Conservation (phyloP, 2,329 filamentous ascomycete genomes). For the Claviceps digitariae region DNA sequence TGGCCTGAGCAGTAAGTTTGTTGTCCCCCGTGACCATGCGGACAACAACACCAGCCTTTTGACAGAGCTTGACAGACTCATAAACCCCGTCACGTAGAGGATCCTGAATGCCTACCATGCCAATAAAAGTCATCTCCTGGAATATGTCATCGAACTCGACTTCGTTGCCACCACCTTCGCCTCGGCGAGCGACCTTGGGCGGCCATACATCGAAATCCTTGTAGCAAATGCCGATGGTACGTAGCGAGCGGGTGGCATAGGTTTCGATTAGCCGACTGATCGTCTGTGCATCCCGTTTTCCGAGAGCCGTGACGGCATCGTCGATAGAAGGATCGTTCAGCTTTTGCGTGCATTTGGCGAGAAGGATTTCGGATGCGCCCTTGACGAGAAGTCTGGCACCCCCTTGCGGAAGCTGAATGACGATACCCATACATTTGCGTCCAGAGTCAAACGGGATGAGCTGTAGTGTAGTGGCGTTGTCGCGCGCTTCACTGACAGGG, state of each 20-base stretch:
- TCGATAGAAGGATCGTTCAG: slow-evolving; percentile 35
- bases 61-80: slow-evolving; percentile 59
- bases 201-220: slow-evolving; percentile 80
- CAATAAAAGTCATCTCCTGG: slow-evolving; percentile 52
- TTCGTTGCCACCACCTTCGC: slow-evolving; percentile 43
- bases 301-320: slow-evolving; percentile 29
- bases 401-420: slow-evolving; percentile 37
- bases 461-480: slow-evolving; percentile 45
- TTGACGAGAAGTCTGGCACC: slow-evolving; percentile 46
- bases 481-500: slow-evolving; percentile 48
- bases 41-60: slow-evolving; percentile 63
- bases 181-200: slow-evolving; percentile 44
- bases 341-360: slow-evolving; percentile 39
- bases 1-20: slow-evolving; percentile 63
- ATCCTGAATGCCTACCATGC: slow-evolving; percentile 69
- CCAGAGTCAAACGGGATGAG: slow-evolving; percentile 64
- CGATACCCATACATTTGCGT: slow-evolving; percentile 58
- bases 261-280: slow-evolving; percentile 57
- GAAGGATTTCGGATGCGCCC: slow-evolving; percentile 51
- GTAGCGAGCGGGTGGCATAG: slow-evolving; percentile 67
- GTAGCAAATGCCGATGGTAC: slow-evolving; percentile 75
- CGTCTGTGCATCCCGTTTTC: slow-evolving; percentile 37
- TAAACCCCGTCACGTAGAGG: slow-evolving; percentile 63
- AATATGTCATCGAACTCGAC: slow-evolving; percentile 56
- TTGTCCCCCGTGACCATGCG: slow-evolving; percentile 84